Base-by-base conservation (phyloP, 768 basidiomycete genomes). In the Gymnopilus junonius region DNA sequence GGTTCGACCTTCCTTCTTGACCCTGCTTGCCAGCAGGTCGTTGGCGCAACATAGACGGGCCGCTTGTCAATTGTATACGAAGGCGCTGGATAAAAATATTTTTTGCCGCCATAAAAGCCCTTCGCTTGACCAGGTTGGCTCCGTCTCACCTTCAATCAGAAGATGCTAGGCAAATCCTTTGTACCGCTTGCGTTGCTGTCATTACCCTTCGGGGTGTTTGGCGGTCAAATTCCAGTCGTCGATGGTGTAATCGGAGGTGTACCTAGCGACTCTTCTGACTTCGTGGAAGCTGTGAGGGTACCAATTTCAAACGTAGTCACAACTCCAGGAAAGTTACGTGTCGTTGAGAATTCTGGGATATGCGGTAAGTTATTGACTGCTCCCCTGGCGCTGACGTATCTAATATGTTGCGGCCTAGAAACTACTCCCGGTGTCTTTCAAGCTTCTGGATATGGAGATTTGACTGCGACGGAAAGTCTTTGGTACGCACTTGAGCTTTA, bases 361-460 rank as follows among this genome's bases (percentile, higher is more conserved):
- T 89, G 88, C 71, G 85, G 85, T 85, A n/a, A 20, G 60, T 10
- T 8, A 1, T 66, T 11, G 37, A 67, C 25, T 54, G 34, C 11
- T 55, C 14, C 34, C 23, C 25, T 1, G 45, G 15, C 0, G 23
- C 15, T 8, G 6, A 2, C 35, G 34, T n/a, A 23, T 31, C 2
- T 29, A 12, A 12, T 59, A 14, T 42, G 61, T 17, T 48, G 23
- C 4, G n/a, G 12, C 3, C 20, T 37, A 83, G 88, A 89, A 74
- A 88, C 85, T 0, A 87, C 86, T 0, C 79, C 81, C 8, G 84
- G 83, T 20, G 87, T 89, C 2, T 84, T 78, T 67, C 85, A 86
- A 66, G 87, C 84, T 0, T 86, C 87, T 10, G 87, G 88, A 0
- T 90, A 89, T 68, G 88, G 82, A 4, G 87, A 90, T 71, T 66